Evolutionary conservation across 1,284 basidiomycete species (phyloP).

Genomic region (Peniophora sp.): DNA sequence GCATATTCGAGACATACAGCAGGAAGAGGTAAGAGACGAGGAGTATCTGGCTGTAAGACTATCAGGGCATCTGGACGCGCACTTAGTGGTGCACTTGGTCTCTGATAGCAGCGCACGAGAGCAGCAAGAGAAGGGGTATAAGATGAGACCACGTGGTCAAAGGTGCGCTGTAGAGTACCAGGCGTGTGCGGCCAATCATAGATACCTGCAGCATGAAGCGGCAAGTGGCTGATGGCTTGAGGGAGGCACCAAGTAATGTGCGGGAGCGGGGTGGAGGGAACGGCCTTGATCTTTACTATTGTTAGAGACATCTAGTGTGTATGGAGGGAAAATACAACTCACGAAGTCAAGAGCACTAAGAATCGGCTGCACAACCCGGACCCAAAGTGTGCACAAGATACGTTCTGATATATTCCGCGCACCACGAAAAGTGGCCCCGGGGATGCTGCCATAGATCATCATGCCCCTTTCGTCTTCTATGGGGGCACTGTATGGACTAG

Average conservation of each 20-base stretch:
- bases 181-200: background rate
- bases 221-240: background rate
- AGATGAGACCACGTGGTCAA: constrained; percentile 8
- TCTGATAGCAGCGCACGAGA: background rate
- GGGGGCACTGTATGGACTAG: background rate
- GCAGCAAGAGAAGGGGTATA: background rate
- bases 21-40: background rate
- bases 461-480: too few species aligned
- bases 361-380: background rate
- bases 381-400: too few species aligned
- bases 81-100: too few species aligned
- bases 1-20: background rate
- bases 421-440: too few species aligned
- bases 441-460: too few species aligned
- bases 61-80: background rate
- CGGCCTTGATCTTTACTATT: too few species aligned
- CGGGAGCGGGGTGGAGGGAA: background rate
- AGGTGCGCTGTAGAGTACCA: background rate
- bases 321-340: too few species aligned
- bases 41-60: background rate
- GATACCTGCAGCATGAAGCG: background rate
- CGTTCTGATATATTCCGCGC: background rate
- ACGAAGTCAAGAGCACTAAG: background rate
- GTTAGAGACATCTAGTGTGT: too few species aligned
- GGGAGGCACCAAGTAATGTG: background rate